Percentiles rank a stretch among this genome's conserved stretches.
Evolutionary conservation across 495 filamentous ascomycete species (phyloP).

Genomic region (Entonaema liquescens): DNA sequence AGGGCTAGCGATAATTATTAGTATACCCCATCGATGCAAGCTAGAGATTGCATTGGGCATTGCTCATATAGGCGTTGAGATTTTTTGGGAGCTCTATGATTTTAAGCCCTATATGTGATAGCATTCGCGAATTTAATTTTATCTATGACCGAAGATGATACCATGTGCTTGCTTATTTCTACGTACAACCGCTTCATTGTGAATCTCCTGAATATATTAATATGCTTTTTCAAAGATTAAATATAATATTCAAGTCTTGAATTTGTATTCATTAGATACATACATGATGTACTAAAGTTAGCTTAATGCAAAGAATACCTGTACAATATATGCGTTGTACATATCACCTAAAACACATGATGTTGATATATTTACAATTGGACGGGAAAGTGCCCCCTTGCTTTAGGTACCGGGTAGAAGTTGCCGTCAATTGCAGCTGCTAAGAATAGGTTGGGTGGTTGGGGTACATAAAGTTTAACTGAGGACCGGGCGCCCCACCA

Average conservation of each 20-base stretch:
- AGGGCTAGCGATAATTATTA: slow-evolving; percentile 4
- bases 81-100: neutral
- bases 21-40: slow-evolving; percentile 26
- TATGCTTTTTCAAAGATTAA: too few relatives aligned
- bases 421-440: neutral
- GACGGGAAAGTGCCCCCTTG: too few relatives aligned
- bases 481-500: slow-evolving; percentile 21
- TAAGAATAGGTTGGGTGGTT: too few relatives aligned
- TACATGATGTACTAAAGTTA: too few relatives aligned
- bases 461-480: neutral
- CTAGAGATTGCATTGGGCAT: slow-evolving; percentile 13
- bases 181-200: too few relatives aligned
- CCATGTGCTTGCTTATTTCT: neutral
- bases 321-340: too few relatives aligned
- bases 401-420: neutral
- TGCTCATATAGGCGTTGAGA: slow-evolving; percentile 5
- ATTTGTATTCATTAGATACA: too few relatives aligned
- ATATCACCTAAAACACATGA: too few relatives aligned
- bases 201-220: too few relatives aligned
- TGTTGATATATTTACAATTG: too few relatives aligned
- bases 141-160: neutral
- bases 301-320: too few relatives aligned
- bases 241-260: too few relatives aligned
- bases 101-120: neutral
- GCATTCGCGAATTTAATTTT: neutral